phyloP scores from a whole-genome alignment of 108 stramenopile genomes.

The Discostella stelligeroides region DNA sequence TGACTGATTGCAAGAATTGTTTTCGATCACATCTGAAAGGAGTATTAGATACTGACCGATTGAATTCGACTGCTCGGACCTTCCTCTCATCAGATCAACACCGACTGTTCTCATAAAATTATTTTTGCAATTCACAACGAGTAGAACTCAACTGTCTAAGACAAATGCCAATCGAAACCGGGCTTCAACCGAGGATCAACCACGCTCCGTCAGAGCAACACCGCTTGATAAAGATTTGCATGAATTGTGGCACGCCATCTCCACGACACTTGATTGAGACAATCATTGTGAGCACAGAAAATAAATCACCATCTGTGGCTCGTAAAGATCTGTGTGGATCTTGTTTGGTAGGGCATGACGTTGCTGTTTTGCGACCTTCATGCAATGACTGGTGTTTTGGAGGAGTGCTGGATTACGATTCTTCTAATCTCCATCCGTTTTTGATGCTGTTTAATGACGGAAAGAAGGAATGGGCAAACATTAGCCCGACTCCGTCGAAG shows the following conservation, averaged over 20 bases:
- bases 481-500: slow-evolving; percentile 2
- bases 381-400: slow-evolving; percentile 21
- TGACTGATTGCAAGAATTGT: too few relatives aligned
- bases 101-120: neutral
- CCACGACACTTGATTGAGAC: slow-evolving; percentile 25
- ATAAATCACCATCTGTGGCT: slow-evolving; percentile 3
- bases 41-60: too few relatives aligned
- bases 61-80: too few relatives aligned
- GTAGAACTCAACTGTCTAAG: too few relatives aligned
- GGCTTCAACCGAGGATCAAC: slow-evolving; percentile 15
- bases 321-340: slow-evolving; percentile 24
- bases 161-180: slow-evolving; percentile 2
- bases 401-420: slow-evolving; percentile 24
- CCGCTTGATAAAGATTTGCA: too few relatives aligned
- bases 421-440: slow-evolving; percentile 10
- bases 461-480: slow-evolving; percentile 16
- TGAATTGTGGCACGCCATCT: slow-evolving; percentile 3
- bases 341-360: slow-evolving; percentile 20
- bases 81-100: too few relatives aligned
- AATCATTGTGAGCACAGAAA: slow-evolving; percentile 21
- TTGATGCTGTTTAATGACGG: slow-evolving; percentile 16
- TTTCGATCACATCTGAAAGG: too few relatives aligned
- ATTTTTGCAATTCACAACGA: too few relatives aligned
- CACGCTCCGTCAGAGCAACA: too few relatives aligned
- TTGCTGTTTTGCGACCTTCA: slow-evolving; percentile 7